A percentile compares a stretch with the other conserved stretches of the same genome.
Evolutionary conservation across 306 rosid species (phyloP).

Genomic region (Rosa persica): DNA sequence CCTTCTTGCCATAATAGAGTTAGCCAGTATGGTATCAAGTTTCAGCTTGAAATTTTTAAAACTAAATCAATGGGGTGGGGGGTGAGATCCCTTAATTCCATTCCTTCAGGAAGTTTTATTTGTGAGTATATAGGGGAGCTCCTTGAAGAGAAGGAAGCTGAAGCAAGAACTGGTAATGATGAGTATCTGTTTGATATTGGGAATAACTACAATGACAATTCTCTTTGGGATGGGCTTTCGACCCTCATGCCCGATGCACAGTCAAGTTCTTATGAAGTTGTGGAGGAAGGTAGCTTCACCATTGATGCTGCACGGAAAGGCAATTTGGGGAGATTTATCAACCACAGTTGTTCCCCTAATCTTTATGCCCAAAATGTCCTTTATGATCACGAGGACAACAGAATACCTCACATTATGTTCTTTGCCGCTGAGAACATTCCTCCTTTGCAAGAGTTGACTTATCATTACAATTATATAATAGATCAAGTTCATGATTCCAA

Average conservation of each 20-base stretch:
- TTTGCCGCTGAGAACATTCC: conserved; percentile 97
- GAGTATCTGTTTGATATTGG: conserved; percentile 95
- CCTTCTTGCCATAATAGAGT: conserved; percentile 78
- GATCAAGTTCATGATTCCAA: conserved; percentile 72
- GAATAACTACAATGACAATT: conserved; percentile 46
- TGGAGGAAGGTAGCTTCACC: conserved; percentile 66
- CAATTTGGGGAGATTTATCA: conserved; percentile 87
- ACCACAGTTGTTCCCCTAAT: conserved; percentile 96
- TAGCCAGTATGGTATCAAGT: conserved; percentile 73
- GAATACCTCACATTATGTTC: conserved; percentile 92
- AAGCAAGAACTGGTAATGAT: conserved; percentile 74
- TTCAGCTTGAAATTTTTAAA: conserved; percentile 86
- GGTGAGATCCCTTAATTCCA: conserved; percentile 84
- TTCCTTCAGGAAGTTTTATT: conserved; percentile 87
- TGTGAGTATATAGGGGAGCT: conserved; percentile 94
- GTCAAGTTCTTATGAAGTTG: conserved; percentile 43
- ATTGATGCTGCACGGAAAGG: conserved; percentile 79
- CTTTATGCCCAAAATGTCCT: conserved; percentile 89
- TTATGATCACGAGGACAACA: conserved; percentile 72
- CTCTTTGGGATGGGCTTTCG: conserved; percentile 74
- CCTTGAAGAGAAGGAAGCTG: conserved; percentile 86
- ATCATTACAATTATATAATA: conserved; percentile 72
- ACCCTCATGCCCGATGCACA: conserved; percentile 56
- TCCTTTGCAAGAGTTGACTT: conserved; percentile 80
- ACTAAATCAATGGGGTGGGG: conserved; percentile 91